Conservation (phyloP, 148 eudicot genomes). For the Amaranthus hypochondriacus region DNA sequence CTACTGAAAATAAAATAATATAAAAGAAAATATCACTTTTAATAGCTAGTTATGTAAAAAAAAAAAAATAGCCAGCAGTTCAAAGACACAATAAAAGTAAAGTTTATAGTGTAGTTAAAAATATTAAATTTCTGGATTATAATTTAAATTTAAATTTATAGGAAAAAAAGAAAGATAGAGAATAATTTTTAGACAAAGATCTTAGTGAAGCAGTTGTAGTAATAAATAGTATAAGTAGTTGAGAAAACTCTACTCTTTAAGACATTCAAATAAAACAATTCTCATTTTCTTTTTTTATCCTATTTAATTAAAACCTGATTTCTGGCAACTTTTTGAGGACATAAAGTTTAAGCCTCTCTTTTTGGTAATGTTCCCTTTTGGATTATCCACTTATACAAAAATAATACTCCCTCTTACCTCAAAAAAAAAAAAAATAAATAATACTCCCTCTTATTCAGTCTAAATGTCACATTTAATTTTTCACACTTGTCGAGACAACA, state of each 20-base stretch:
- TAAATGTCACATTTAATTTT: no score
- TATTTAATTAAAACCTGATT: conserved; percentile 17
- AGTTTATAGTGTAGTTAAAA: conserved; percentile 5
- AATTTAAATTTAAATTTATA: no score
- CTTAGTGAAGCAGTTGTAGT: conserved; percentile 15
- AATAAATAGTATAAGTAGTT: conserved; percentile 1
- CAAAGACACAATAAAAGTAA: neutral
- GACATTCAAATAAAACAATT: conserved; percentile 11
- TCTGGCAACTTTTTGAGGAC: conserved; percentile 30
- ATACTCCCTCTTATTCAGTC: no score
- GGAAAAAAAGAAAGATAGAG: neutral
- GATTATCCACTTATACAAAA: conserved; percentile 8
- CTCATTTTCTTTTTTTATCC: neutral
- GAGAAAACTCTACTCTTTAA: neutral
- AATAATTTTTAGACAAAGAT: neutral
- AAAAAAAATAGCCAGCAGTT: neutral
- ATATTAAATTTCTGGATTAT: neutral
- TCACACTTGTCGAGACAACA: no score
- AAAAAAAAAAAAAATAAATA: no score
- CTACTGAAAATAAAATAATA: no score
- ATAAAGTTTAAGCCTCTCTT: conserved; percentile 20
- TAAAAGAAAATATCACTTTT: no score
- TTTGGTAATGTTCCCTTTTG: conserved; percentile 28
- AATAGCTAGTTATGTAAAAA: no score
- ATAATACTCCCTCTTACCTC: neutral